Evolutionary conservation across 108 stramenopile genomes (phyloP).

Genomic region (Nitzschia sp.): DNA sequence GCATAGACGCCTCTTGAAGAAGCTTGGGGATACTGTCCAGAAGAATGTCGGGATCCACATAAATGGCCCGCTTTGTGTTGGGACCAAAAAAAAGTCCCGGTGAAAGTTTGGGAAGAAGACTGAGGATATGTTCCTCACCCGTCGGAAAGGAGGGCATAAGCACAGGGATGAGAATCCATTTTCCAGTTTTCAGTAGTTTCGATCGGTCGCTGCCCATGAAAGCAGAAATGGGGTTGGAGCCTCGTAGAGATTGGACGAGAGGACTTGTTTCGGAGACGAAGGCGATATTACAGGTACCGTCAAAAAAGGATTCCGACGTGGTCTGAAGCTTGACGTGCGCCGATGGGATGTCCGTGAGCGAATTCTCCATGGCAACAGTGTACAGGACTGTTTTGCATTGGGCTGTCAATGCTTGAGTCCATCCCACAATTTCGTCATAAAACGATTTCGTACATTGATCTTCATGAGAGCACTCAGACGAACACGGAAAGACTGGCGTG

Average conservation of each 20-base stretch:
- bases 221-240: not conserved
- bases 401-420: constrained; percentile 52
- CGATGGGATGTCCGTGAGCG: constrained; percentile 59
- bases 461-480: constrained; percentile 72
- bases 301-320: constrained; percentile 48
- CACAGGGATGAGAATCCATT: constrained; percentile 73
- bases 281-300: constrained; percentile 70
- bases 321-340: constrained; percentile 39
- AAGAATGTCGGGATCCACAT: constrained; percentile 59
- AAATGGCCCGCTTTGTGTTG: constrained; percentile 56
- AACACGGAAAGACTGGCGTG: constrained; percentile 79
- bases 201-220: not conserved
- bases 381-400: constrained; percentile 72
- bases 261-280: constrained; percentile 71
- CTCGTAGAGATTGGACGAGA: constrained; percentile 38
- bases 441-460: constrained; percentile 61
- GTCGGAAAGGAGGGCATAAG: constrained; percentile 30
- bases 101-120: constrained; percentile 74
- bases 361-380: constrained; percentile 64
- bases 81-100: constrained; percentile 74
- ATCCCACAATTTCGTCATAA: constrained; percentile 61
- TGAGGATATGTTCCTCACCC: constrained; percentile 31
- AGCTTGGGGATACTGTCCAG: constrained; percentile 52
- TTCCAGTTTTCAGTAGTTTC: constrained; percentile 52
- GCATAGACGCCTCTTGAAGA: constrained; percentile 46